Evolutionary conservation across 352 stramenopile species (phyloP).

Genomic region (Thraustochytrium striatum): DNA sequence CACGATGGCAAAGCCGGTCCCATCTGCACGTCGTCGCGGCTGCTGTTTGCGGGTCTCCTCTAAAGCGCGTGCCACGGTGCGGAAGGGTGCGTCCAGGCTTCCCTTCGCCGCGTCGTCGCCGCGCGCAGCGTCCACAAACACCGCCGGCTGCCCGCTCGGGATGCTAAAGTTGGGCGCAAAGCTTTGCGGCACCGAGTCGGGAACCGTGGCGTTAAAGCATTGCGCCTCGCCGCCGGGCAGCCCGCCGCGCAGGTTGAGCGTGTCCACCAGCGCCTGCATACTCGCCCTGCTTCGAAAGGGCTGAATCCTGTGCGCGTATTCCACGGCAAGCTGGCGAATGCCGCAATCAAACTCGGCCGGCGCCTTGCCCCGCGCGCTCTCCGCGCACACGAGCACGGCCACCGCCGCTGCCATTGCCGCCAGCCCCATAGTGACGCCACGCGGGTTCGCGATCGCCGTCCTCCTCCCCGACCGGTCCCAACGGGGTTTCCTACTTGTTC

Average conservation of each 20-base stretch:
- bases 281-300: neutral
- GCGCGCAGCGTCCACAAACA: conserved; percentile 11
- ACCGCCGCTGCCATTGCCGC: too few species aligned
- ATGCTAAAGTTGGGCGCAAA: conserved; percentile 16
- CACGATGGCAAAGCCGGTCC: conserved; percentile 27
- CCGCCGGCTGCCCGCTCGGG: neutral
- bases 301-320: conserved; percentile 37
- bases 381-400: too few species aligned
- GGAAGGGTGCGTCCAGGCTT: neutral
- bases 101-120: conserved; percentile 15
- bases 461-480: too few species aligned
- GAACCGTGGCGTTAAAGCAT: neutral
- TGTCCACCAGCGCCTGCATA: conserved; percentile 3
- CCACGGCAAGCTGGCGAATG: conserved; percentile 28
- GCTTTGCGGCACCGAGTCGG: neutral
- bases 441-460: too few species aligned
- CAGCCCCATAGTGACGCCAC: too few species aligned
- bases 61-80: neutral
- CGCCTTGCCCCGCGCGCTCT: neutral
- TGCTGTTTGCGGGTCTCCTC: conserved; percentile 9
- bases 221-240: conserved; percentile 9
- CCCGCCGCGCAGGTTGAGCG: conserved; percentile 12
- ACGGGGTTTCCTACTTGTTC: too few species aligned
- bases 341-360: conserved; percentile 31
- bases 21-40: neutral